Percentiles rank a stretch among this genome's conserved stretches.
Conservation (phyloP, 2,329 filamentous ascomycete genomes). For the Clarireedia sp. region DNA sequence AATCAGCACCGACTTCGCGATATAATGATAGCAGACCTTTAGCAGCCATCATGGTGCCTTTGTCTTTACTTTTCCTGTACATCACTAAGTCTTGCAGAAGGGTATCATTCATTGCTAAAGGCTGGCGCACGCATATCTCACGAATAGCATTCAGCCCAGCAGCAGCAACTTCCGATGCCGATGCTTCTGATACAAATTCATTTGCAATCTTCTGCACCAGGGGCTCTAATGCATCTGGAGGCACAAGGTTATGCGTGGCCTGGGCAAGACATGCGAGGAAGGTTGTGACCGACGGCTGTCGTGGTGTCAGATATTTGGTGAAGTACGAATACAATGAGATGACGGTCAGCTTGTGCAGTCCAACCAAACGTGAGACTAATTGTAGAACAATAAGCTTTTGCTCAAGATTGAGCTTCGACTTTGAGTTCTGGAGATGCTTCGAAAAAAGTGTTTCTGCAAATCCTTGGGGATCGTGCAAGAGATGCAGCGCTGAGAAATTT, state of each 20-base stretch:
- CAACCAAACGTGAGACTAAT: conserved; percentile 82
- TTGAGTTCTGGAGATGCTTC: conserved; percentile 83
- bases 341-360: conserved; percentile 84
- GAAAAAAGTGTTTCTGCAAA: conserved; percentile 86
- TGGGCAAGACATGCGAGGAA: conserved; percentile 91
- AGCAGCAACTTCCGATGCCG: conserved; percentile 81
- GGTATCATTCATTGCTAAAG: conserved; percentile 92
- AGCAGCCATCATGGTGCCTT: conserved; percentile 98
- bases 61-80: conserved; percentile 96
- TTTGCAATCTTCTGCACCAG: conserved; percentile 93
- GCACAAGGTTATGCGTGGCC: conserved; percentile 82
- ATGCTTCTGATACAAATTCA: conserved; percentile 93
- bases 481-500: conserved; percentile 92
- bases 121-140: conserved; percentile 87
- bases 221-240: conserved; percentile 85
- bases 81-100: conserved; percentile 92
- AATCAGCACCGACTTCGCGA: conserved; percentile 80
- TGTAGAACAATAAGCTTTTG: conserved; percentile 86
- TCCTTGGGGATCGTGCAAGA: conserved; percentile 88
- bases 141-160: conserved; percentile 92
- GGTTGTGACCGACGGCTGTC: conserved; percentile 41
- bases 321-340: conserved; percentile 72
- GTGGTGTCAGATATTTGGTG: conserved; percentile 11
- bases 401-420: conserved; percentile 77
- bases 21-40: conserved; percentile 87